These are phyloP conservation scores for Nicotiana sylvestris DNA, from an alignment of 257 asterid species.

Conservation along the genomic window DNA sequence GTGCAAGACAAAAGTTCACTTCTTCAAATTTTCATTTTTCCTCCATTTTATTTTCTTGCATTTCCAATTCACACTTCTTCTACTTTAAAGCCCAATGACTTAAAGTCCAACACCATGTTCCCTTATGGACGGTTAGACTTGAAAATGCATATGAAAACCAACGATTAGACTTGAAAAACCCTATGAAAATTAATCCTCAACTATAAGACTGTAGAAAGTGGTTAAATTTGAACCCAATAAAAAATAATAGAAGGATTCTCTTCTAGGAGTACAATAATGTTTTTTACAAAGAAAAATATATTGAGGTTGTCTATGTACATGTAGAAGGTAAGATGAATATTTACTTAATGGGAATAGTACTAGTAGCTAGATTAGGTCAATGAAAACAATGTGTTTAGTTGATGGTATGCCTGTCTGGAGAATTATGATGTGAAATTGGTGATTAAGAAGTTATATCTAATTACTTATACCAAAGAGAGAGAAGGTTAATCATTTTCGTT, in stretches of 20 bases:
- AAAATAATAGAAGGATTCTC: neutral
- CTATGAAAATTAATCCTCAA: neutral
- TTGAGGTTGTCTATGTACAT: neutral
- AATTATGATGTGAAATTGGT: slow-evolving; percentile 18
- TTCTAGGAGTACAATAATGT: neutral
- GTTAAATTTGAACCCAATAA: neutral
- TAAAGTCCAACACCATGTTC: neutral
- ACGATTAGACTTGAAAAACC: too few species aligned
- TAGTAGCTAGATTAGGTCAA: slow-evolving; percentile 65
- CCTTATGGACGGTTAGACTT: neutral
- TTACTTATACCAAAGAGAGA: slow-evolving; percentile 7
- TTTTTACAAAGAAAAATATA: neutral
- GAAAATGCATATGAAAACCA: neutral
- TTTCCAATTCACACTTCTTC: too few species aligned
- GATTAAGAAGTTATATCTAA: slow-evolving; percentile 32
- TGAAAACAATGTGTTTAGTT: slow-evolving; percentile 46
- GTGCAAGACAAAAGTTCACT: too few species aligned
- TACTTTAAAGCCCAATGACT: too few species aligned
- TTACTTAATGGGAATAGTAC: neutral
- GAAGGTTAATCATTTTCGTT: slow-evolving; percentile 5
- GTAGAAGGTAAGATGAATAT: neutral
- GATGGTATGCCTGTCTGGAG: slow-evolving; percentile 14
- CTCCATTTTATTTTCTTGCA: too few species aligned
- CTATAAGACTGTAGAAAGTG: neutral
- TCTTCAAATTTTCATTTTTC: too few species aligned